Evolutionary conservation across 768 basidiomycete species (phyloP).

Genomic region (Lactarius vividus): DNA sequence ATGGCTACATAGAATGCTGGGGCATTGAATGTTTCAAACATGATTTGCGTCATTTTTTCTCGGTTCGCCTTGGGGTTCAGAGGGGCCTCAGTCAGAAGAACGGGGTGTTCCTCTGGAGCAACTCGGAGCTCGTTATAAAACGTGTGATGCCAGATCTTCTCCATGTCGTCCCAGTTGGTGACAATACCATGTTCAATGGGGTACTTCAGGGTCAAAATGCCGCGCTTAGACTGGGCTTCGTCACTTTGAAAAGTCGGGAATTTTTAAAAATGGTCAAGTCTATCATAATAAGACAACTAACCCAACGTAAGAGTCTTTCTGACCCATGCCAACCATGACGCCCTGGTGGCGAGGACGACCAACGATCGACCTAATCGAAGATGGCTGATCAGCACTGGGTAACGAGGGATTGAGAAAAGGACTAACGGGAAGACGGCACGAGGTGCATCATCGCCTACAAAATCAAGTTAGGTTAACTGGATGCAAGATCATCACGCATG

Average conservation of each 20-base stretch:
- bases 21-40: constrained; percentile 76
- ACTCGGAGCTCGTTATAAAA: constrained; percentile 84
- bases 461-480: neutral
- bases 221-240: constrained; percentile 91
- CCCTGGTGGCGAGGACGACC: constrained; percentile 92
- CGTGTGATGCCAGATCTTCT: constrained; percentile 98
- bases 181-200: constrained; percentile 93
- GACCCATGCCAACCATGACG: constrained; percentile 97
- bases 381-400: neutral
- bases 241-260: constrained; percentile 47
- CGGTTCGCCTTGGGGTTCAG: constrained; percentile 72
- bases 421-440: constrained; percentile 94
- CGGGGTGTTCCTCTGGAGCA: constrained; percentile 72
- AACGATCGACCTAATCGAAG: constrained; percentile 56
- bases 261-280: neutral
- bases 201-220: constrained; percentile 90
- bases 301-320: constrained; percentile 97
- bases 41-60: constrained; percentile 75
- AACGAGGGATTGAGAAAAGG: neutral
- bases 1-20: constrained; percentile 74
- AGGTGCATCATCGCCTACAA: constrained; percentile 76
- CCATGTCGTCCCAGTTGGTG: constrained; percentile 99
- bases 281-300: constrained; percentile 33
- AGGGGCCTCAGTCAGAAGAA: constrained; percentile 67
- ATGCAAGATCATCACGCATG: neutral